Evolutionary conservation across 2,329 filamentous ascomycete species (phyloP).

Genomic region (Colletotrichum gigasporum): DNA sequence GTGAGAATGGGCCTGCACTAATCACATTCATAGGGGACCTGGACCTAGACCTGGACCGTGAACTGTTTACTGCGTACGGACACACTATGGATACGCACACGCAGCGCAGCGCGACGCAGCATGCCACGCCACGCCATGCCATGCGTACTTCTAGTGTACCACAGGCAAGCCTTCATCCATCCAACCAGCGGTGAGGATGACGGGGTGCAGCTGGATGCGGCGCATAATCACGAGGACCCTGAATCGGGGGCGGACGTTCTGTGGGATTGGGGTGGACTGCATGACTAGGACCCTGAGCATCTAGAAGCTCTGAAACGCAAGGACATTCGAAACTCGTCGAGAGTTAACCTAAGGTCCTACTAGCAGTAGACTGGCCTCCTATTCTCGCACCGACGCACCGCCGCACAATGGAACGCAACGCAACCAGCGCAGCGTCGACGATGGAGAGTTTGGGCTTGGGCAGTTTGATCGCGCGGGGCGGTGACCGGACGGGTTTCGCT

Average conservation of each 20-base stretch:
- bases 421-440: too few relatives aligned
- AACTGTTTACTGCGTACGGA: neutral
- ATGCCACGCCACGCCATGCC: neutral
- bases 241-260: slow-evolving; percentile 8
- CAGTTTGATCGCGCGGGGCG: neutral
- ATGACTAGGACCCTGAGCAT: slow-evolving; percentile 31
- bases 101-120: neutral
- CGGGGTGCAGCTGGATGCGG: neutral
- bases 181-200: slow-evolving; percentile 26
- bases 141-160: neutral
- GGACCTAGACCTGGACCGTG: slow-evolving; percentile 17
- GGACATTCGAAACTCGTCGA: slow-evolving; percentile 20
- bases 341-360: slow-evolving; percentile 10
- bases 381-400: neutral
- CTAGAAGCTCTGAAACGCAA: slow-evolving; percentile 24
- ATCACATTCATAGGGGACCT: slow-evolving; percentile 8
- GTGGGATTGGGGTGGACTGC: slow-evolving; percentile 6
- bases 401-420: neutral
- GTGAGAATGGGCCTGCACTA: slow-evolving; percentile 4
- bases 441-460: neutral
- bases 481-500: neutral
- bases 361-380: neutral
- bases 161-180: neutral
- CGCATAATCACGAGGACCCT: slow-evolving; percentile 24
- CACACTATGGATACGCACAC: neutral